Evolutionary conservation across 768 basidiomycete species (phyloP).

Genomic region (Kwoniella pini): DNA sequence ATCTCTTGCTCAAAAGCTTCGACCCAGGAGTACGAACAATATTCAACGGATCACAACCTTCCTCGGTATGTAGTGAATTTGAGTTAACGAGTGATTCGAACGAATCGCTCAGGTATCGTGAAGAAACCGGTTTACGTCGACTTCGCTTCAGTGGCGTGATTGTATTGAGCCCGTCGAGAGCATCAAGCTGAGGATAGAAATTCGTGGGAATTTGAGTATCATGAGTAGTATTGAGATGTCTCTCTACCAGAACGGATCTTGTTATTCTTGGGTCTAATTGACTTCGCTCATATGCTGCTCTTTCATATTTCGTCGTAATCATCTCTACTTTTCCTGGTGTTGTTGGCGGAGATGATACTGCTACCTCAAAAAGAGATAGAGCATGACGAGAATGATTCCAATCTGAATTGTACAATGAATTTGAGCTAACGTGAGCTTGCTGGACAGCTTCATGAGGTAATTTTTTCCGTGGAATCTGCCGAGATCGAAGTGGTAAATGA

Average conservation of each 20-base stretch:
- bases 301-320: too few relatives aligned
- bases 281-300: too few relatives aligned
- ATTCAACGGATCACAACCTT: not conserved
- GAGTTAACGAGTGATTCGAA: not conserved
- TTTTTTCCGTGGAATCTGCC: not conserved
- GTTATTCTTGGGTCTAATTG: not conserved
- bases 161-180: not conserved
- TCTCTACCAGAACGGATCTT: not conserved
- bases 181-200: not conserved
- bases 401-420: not conserved
- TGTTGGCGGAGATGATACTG: not conserved
- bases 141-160: not conserved
- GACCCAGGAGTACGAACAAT: too few relatives aligned
- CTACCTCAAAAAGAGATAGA: not conserved
- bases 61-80: not conserved
- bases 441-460: not conserved
- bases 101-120: conserved; percentile 1
- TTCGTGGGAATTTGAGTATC: too few relatives aligned
- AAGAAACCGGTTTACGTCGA: not conserved
- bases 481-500: conserved; percentile 2
- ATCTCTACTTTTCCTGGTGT: too few relatives aligned
- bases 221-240: not conserved
- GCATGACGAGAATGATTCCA: conserved; percentile 2
- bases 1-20: too few relatives aligned
- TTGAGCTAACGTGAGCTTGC: not conserved